Percentiles rank a stretch among this genome's conserved stretches.
These are phyloP conservation scores for Ramaria rubella DNA, from an alignment of 768 basidiomycete species.

Conservation along the genomic window DNA sequence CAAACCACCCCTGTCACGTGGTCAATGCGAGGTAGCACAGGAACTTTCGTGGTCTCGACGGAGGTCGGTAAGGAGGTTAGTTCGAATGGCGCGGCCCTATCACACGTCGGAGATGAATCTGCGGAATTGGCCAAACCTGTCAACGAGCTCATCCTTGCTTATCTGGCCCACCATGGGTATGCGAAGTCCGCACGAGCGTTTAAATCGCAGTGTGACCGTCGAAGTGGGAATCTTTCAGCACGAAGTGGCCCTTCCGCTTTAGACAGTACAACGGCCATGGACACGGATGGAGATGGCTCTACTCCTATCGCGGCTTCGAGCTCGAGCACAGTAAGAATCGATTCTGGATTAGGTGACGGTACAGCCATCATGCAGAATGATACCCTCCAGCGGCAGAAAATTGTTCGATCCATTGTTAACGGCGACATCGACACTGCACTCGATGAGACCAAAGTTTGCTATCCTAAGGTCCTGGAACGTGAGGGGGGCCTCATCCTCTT, in stretches of 20 bases:
- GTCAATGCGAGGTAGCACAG: slow-evolving; percentile 15
- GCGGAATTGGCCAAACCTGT: slow-evolving; percentile 32
- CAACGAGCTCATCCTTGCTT: slow-evolving; percentile 68
- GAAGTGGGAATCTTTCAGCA: neutral
- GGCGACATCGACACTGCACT: slow-evolving; percentile 73
- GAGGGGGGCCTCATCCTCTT: slow-evolving; percentile 70
- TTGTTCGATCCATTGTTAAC: slow-evolving; percentile 58
- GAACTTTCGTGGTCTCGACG: neutral
- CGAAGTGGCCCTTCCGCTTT: neutral
- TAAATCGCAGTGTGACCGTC: slow-evolving; percentile 36
- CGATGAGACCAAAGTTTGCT: slow-evolving; percentile 44
- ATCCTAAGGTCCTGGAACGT: slow-evolving; percentile 57
- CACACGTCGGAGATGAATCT: slow-evolving; percentile 1
- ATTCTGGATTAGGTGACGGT: neutral
- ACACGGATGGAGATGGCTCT: slow-evolving; percentile 40
- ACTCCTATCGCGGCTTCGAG: slow-evolving; percentile 25
- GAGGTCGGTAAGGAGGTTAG: neutral
- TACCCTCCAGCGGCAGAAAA: slow-evolving; percentile 61
- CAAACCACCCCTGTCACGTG: slow-evolving; percentile 49
- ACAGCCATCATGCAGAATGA: slow-evolving; percentile 30
- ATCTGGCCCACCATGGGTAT: slow-evolving; percentile 83
- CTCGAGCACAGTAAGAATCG: slow-evolving; percentile 8
- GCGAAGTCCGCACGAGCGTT: slow-evolving; percentile 64
- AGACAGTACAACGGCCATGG: slow-evolving; percentile 14
- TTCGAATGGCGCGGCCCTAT: neutral